Conservation (phyloP, 1,284 basidiomycete genomes). For the Apiotrichum siamense region DNA sequence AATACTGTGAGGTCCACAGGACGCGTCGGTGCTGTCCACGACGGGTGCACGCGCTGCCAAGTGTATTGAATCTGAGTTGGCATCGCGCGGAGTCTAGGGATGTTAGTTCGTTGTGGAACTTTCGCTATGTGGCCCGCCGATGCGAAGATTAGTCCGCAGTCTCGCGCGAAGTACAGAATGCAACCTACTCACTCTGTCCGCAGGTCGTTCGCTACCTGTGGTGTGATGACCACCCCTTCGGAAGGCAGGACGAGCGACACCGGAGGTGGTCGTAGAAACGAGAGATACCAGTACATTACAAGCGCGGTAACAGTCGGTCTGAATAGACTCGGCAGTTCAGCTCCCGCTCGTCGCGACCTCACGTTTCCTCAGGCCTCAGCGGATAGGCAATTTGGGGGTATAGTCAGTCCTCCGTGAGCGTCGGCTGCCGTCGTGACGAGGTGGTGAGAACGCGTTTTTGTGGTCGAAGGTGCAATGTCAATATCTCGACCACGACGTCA, state of each 20-base stretch:
- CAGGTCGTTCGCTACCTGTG: slow-evolving; percentile 48
- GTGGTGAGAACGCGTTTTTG: too few relatives aligned
- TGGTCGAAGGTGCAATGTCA: too few relatives aligned
- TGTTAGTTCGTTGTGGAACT: not conserved
- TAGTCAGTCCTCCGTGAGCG: too few relatives aligned
- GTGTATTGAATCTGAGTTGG: slow-evolving; percentile 35
- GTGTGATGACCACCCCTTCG: slow-evolving; percentile 38
- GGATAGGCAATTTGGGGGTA: too few relatives aligned
- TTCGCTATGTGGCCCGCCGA: too few relatives aligned
- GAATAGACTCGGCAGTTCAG: too few relatives aligned
- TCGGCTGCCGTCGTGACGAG: too few relatives aligned
- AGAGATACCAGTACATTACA: slow-evolving; percentile 48
- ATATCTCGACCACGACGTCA: too few relatives aligned
- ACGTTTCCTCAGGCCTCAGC: too few relatives aligned
- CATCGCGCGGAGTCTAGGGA: slow-evolving; percentile 24
- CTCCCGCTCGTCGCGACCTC: too few relatives aligned
- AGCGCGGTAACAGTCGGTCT: too few relatives aligned
- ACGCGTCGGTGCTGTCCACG: not conserved
- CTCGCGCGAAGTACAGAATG: not conserved
- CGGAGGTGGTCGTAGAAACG: slow-evolving; percentile 46
- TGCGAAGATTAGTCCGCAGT: too few relatives aligned
- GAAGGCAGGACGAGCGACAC: slow-evolving; percentile 20
- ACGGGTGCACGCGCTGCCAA: slow-evolving; percentile 32
- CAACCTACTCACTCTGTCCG: slow-evolving; percentile 41
- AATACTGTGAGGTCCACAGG: slow-evolving; percentile 63